Conservation (phyloP, 768 basidiomycete genomes). For the Mycena maculata region DNA sequence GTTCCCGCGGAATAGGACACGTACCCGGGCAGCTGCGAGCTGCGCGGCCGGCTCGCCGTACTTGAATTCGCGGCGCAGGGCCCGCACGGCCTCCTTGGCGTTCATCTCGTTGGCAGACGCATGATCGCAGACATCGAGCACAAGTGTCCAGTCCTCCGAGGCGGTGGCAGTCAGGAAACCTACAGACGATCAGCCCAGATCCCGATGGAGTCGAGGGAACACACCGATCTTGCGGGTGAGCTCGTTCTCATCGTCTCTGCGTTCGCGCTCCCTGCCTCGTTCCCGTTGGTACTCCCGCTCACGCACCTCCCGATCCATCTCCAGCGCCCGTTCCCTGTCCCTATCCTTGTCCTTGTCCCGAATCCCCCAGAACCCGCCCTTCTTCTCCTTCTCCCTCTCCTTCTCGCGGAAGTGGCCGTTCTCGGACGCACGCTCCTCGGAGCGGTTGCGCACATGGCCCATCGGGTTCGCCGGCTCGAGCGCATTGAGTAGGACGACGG, state of each 20-base stretch:
- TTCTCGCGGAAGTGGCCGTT: slow-evolving; percentile 52
- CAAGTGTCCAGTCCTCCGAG: slow-evolving; percentile 85
- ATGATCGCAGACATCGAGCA: slow-evolving; percentile 88
- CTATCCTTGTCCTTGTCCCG: slow-evolving; percentile 48
- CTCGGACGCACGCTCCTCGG: slow-evolving; percentile 50
- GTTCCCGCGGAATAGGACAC: slow-evolving; percentile 36
- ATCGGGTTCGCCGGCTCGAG: slow-evolving; percentile 61
- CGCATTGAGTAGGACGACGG: slow-evolving; percentile 66
- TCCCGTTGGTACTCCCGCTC: slow-evolving; percentile 36
- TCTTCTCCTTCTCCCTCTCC: slow-evolving; percentile 51
- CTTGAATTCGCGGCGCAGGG: slow-evolving; percentile 90
- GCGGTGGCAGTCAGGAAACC: slow-evolving; percentile 82
- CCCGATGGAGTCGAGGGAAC: slow-evolving; percentile 22
- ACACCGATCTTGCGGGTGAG: slow-evolving; percentile 80
- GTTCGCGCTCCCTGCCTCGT: slow-evolving; percentile 38
- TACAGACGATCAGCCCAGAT: slow-evolving; percentile 40
- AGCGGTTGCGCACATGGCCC: slow-evolving; percentile 43
- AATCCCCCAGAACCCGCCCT: too few species aligned
- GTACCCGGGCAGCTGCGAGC: slow-evolving; percentile 79
- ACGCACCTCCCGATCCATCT: slow-evolving; percentile 22
- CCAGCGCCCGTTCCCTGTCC: slow-evolving; percentile 39
- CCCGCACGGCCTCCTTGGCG: slow-evolving; percentile 87
- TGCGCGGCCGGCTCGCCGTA: slow-evolving; percentile 80
- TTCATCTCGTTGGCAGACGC: slow-evolving; percentile 77
- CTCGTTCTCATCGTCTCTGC: slow-evolving; percentile 63